Conservation (phyloP, 129 eudicot species). For the Cynara cardunculus region DNA sequence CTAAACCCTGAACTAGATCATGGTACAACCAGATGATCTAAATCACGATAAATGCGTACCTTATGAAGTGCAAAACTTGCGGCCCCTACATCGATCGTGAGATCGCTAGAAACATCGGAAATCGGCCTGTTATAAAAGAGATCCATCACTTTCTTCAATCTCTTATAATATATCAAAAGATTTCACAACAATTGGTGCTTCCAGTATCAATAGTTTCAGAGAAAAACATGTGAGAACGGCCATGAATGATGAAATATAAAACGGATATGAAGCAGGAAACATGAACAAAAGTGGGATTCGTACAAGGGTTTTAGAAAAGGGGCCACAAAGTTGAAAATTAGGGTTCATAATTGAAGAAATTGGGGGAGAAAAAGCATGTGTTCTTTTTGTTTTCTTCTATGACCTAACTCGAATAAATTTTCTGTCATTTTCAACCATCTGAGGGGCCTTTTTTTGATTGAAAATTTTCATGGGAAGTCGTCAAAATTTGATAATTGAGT, state of each 20-base stretch:
- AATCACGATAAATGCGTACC: constrained; percentile 34
- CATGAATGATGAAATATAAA: neutral
- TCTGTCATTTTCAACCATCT: constrained; percentile 30
- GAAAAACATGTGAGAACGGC: neutral
- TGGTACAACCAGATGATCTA: neutral
- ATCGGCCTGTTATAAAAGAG: constrained; percentile 73
- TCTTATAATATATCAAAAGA: neutral
- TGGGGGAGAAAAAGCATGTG: constrained; percentile 11
- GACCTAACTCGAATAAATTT: constrained; percentile 11
- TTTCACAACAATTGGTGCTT: neutral
- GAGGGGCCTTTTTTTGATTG: constrained; percentile 18
- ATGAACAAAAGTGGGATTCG: constrained; percentile 7
- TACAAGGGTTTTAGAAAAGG: constrained; percentile 2
- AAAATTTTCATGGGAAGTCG: constrained; percentile 5
- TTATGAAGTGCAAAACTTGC: constrained; percentile 91
- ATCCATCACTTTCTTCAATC: neutral
- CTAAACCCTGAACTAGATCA: neutral
- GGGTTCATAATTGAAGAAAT: constrained; percentile 22
- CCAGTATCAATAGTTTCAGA: neutral
- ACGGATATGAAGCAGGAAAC: neutral
- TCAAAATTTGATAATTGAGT: neutral
- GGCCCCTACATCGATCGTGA: constrained; percentile 75
- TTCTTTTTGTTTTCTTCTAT: constrained; percentile 25
- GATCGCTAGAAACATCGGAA: constrained; percentile 96
- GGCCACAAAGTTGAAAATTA: constrained; percentile 1